These are phyloP conservation scores for Viola pubescens DNA, from an alignment of 441 rosid species.

Conservation along the genomic window DNA sequence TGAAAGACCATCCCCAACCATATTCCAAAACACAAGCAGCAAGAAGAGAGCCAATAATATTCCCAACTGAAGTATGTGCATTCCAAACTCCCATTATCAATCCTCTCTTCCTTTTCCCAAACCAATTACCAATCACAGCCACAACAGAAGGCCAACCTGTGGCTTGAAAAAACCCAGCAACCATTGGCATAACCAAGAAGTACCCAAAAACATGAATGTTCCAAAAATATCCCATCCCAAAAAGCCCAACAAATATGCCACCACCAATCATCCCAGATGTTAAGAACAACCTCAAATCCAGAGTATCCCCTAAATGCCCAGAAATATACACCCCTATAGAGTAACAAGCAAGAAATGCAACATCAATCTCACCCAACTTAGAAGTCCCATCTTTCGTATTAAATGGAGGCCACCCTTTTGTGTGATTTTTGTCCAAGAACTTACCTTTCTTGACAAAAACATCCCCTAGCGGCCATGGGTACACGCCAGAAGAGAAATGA, in stretches of 20 bases:
- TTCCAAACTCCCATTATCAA: slow-evolving; percentile 97
- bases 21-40: slow-evolving; percentile 79
- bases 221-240: slow-evolving; percentile 92
- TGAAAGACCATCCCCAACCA: slow-evolving; percentile 97
- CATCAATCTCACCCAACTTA: slow-evolving; percentile 77
- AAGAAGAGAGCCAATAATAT: slow-evolving; percentile 81
- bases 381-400: slow-evolving; percentile 51
- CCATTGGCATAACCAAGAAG: slow-evolving; percentile 74
- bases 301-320: slow-evolving; percentile 82
- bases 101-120: slow-evolving; percentile 83
- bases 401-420: slow-evolving; percentile 72
- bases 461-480: slow-evolving; percentile 59
- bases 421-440: neutral
- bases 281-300: slow-evolving; percentile 76
- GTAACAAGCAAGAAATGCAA: slow-evolving; percentile 87
- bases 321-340: slow-evolving; percentile 80
- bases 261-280: slow-evolving; percentile 86
- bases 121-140: slow-evolving; percentile 96
- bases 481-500: neutral
- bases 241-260: slow-evolving; percentile 75
- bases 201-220: slow-evolving; percentile 64
- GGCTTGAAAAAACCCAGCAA: slow-evolving; percentile 87
- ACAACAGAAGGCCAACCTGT: slow-evolving; percentile 99
- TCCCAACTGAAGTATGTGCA: slow-evolving; percentile 92
- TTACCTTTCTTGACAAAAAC: slow-evolving; percentile 31